These are phyloP conservation scores for Juncus inflexus DNA, from an alignment of 176 grass and related monocot genomes.

Conservation along the genomic window DNA sequence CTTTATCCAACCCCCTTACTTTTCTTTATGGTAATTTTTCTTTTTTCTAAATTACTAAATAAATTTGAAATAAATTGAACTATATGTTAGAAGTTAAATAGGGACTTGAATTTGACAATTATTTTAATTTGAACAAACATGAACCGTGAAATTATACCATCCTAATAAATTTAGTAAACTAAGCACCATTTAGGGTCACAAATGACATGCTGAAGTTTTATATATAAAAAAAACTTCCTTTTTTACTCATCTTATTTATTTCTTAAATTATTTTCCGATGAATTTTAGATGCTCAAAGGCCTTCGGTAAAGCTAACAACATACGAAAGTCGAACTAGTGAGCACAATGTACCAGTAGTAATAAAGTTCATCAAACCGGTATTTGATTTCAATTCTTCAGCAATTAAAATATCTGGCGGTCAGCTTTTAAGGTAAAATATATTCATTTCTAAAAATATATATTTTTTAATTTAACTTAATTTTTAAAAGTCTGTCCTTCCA, in stretches of 20 bases:
- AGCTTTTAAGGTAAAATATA: constrained; percentile 55
- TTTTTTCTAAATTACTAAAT: not conserved
- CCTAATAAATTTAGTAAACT: no score
- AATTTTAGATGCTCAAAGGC: constrained; percentile 55
- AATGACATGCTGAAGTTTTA: no score
- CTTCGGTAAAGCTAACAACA: constrained; percentile 64
- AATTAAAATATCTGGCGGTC: constrained; percentile 55
- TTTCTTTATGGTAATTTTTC: constrained; percentile 75
- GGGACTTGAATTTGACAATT: no score
- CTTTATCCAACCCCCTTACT: constrained; percentile 45
- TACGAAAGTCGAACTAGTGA: constrained; percentile 57
- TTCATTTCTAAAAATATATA: constrained; percentile 1
- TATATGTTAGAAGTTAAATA: no score
- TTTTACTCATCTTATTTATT: not conserved
- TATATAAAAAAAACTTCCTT: no score
- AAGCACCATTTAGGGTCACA: no score
- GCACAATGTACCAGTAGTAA: constrained; percentile 49
- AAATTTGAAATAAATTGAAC: not conserved
- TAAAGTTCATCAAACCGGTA: constrained; percentile 84
- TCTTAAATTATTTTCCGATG: not conserved
- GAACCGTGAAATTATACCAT: no score
- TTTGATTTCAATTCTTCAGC: constrained; percentile 85
- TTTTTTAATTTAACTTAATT: not conserved
- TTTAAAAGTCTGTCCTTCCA: no score
- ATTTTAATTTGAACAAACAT: no score